Evolutionary conservation across 768 basidiomycete genomes (phyloP).

Genomic region (Boletus reticuloceps): DNA sequence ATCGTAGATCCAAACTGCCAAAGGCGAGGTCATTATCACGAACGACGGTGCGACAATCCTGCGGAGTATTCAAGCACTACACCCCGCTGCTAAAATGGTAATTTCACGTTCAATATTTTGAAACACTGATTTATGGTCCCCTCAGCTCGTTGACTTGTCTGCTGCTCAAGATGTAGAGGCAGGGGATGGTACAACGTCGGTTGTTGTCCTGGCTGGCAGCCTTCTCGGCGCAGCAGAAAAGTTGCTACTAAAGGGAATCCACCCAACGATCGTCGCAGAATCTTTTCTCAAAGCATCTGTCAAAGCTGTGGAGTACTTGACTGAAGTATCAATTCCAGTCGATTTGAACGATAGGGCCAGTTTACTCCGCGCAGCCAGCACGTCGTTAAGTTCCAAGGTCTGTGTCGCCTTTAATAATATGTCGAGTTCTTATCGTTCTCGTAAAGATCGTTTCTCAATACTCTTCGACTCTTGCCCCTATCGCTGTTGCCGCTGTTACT

Average conservation of each 20-base stretch:
- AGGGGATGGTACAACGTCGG: slow-evolving; percentile 96
- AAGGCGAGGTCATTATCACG: slow-evolving; percentile 96
- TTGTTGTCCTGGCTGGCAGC: slow-evolving; percentile 94
- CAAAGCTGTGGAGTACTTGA: slow-evolving; percentile 92
- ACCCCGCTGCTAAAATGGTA: slow-evolving; percentile 99
- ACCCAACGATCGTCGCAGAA: slow-evolving; percentile 96
- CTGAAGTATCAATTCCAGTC: slow-evolving; percentile 89
- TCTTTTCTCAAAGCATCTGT: slow-evolving; percentile 89
- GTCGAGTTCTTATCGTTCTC: slow-evolving; percentile 6
- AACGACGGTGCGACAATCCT: slow-evolving; percentile 99
- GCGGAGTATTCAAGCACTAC: slow-evolving; percentile 91
- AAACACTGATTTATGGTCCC: background rate
- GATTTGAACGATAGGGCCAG: slow-evolving; percentile 85
- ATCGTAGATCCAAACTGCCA: slow-evolving; percentile 86
- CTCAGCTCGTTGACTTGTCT: slow-evolving; percentile 92
- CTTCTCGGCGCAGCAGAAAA: slow-evolving; percentile 94
- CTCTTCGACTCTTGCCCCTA: slow-evolving; percentile 96
- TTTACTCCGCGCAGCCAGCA: slow-evolving; percentile 89
- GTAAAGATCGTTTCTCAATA: slow-evolving; percentile 97
- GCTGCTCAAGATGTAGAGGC: slow-evolving; percentile 98
- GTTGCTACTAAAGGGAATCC: slow-evolving; percentile 94
- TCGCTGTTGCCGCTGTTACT: slow-evolving; percentile 94
- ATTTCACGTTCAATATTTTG: background rate
- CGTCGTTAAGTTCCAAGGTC: slow-evolving; percentile 95
- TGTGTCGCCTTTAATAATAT: slow-evolving; percentile 5